These are phyloP conservation scores for Colletotrichum eleusines DNA, from an alignment of 2,329 filamentous ascomycete genomes.

Conservation along the genomic window DNA sequence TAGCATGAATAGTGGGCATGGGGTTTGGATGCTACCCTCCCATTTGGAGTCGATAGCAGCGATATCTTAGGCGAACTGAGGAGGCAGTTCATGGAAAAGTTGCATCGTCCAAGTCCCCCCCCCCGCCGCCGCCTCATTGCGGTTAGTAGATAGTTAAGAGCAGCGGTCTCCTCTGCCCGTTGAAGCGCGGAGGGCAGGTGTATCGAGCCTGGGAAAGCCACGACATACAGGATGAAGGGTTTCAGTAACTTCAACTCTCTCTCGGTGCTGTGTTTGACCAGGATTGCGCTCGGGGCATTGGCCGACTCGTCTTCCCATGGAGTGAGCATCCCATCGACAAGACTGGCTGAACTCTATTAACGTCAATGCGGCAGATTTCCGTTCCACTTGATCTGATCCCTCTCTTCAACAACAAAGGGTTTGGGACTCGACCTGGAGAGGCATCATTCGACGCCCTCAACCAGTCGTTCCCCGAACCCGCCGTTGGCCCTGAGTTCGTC, in stretches of 20 bases:
- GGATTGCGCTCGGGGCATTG: slow-evolving; percentile 8
- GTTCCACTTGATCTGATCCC: slow-evolving; percentile 16
- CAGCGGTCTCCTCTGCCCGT: neutral
- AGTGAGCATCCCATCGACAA: neutral
- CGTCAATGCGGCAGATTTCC: slow-evolving; percentile 3
- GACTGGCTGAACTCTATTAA: neutral
- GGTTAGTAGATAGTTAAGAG: slow-evolving; percentile 27
- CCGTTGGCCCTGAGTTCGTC: slow-evolving; percentile 51
- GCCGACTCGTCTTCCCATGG: slow-evolving; percentile 4
- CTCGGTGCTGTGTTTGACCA: slow-evolving; percentile 12
- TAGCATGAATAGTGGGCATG: slow-evolving; percentile 39
- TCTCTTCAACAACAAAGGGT: slow-evolving; percentile 61
- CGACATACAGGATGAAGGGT: slow-evolving; percentile 22
- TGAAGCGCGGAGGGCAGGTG: neutral
- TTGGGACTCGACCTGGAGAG: slow-evolving; percentile 58
- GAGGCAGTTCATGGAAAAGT: slow-evolving; percentile 2
- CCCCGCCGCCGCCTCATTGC: slow-evolving; percentile 3
- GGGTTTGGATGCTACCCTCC: slow-evolving; percentile 36
- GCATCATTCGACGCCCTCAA: slow-evolving; percentile 58
- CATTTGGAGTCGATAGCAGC: slow-evolving; percentile 18
- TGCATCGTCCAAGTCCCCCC: slow-evolving; percentile 23
- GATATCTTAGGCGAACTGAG: slow-evolving; percentile 23
- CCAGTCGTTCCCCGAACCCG: slow-evolving; percentile 56
- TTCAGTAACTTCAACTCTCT: neutral
- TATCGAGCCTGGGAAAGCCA: neutral